Evolutionary conservation across 176 grass and related monocot genomes (phyloP), one percentile per base, ranked within the genome.

Genomic region (Aechmea fasciata): DNA sequence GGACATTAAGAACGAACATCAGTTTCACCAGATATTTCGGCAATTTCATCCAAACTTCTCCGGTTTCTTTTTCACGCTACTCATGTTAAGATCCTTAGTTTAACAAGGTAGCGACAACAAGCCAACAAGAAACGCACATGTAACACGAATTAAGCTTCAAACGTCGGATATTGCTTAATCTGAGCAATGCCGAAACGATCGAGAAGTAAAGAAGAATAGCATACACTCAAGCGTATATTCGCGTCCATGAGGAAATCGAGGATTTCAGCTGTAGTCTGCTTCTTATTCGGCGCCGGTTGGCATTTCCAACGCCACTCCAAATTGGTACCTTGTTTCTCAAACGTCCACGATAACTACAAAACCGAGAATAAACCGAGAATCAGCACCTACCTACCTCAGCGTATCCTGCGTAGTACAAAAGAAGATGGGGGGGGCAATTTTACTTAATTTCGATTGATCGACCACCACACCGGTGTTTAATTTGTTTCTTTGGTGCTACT

Each of bases 301-400:
- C 91, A 72, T 78, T 93, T 97, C 89, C 94, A 97, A 15, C 89
- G 83, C 89, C 94, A 97, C 75, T 97, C 89, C 75, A 97, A 67
- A 61, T 90, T 92, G 50, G 86, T 97, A 68, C 84, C 94, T 77
- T 93, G 79, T 65, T 73, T 97, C 50, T 92, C 86, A 65, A 92
- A 97, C 74, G 94, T 90, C 89, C 89, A 97, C 33, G 94, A 90
- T 19, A 97, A 80, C 89, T 96, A 66, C 63, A 78, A 68, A 78
- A 76, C 29, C 48, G n/a, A n/a, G n/a, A n/a, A 17, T 26, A 22
- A n/a, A 72, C 48, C 54, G 28, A 61, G 13, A 19, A 61, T 61
- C 55, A 61, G 55, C 11, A 61, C 20, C 55, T 22, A 61, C 20
- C 55, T 22, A 61, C 20, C n/a, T 20, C 55, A 18, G 33, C 33